A percentile compares a stretch with the other conserved stretches of the same genome.
Conservation (phyloP, 202 grass and related monocot genomes). For the Setaria italica region DNA sequence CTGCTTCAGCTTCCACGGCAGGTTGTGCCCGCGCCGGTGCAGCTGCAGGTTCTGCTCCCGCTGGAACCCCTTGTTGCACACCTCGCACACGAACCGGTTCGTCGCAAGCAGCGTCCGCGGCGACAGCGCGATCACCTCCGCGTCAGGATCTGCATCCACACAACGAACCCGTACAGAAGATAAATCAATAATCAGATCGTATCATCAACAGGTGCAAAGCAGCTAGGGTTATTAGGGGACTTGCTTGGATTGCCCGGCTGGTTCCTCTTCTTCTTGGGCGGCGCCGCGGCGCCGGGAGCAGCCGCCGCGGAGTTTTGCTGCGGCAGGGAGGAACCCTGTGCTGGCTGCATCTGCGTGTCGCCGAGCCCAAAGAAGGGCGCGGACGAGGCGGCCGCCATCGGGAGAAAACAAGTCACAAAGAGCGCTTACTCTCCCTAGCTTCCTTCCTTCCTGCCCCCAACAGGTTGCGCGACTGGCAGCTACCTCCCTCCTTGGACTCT, state of each 20-base stretch:
- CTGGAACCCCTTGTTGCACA: constrained; percentile 98
- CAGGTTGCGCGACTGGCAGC: constrained; percentile 12
- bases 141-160: constrained; percentile 69
- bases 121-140: constrained; percentile 96
- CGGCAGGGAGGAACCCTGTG: constrained; percentile 7
- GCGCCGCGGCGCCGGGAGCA: constrained; percentile 36
- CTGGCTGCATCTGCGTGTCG: constrained; percentile 61
- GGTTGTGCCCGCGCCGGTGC: constrained; percentile 96
- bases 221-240: constrained; percentile 1
- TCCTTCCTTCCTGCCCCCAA: neutral
- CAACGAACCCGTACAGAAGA: too few relatives aligned
- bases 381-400: constrained; percentile 68
- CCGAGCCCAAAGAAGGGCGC: constrained; percentile 72
- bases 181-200: neutral
- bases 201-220: neutral
- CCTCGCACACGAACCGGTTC: constrained; percentile 99
- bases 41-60: constrained; percentile 99
- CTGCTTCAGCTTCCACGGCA: constrained; percentile 99
- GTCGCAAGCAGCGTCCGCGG: constrained; percentile 85
- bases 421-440: neutral
- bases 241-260: constrained; percentile 96
- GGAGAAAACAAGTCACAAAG: constrained; percentile 22
- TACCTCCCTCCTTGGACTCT: constrained; percentile 36
- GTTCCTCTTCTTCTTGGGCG: constrained; percentile 95
- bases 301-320: constrained; percentile 40